Base-by-base conservation (phyloP, 805 yeast genomes). In the Scheffersomyces stipitis region DNA sequence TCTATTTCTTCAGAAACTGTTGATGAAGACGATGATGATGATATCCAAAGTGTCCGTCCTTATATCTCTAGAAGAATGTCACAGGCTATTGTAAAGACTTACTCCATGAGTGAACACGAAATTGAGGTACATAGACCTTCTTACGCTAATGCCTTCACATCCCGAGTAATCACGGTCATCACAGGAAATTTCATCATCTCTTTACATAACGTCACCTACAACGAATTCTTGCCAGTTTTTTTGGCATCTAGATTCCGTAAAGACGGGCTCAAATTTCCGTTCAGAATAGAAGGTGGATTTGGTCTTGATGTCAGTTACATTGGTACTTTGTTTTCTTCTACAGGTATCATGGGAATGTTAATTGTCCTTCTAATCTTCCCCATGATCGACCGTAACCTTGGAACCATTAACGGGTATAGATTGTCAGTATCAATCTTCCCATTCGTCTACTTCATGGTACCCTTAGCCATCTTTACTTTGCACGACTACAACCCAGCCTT, bases 151-250 rank as follows among this genome's bases (percentile, higher is more conserved):
- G 53, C 53, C 4, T 62, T 59, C 38, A 58, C 70, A 3, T 52
- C 60, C 1, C 54, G 47, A 4, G 71, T 65, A 3, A 44, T 62
- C 15, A 43, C 56, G 5, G 67, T 60, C 5, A 54, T 65, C 8
- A 26, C 51, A 8, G 64, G 63, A n/a, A 62, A 62, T 40, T 59
- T 64, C 38, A 50, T 65, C 18, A 44, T 64, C 15, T 52, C 69
- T 1, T 52, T 64, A 26, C 70, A 66, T 44, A 44, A 47, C 16
- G 48, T 62, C 15, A 50, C 62, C 5, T 65, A 59, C 46, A 51
- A 42, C 35, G 71, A 66, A 40, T 66, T 66, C 36, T 46, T 65
- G 24, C 71, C 71, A 1, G 64, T 65, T 13, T 59, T 63, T 32
- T 45, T 66, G 15, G 71, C 70, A 1, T 50, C 64, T 2, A 44